A percentile compares a stretch with the other conserved stretches of the same genome.
phyloP scores from a whole-genome alignment of 2,329 filamentous ascomycete species.

The Zymoseptoria tritici region DNA sequence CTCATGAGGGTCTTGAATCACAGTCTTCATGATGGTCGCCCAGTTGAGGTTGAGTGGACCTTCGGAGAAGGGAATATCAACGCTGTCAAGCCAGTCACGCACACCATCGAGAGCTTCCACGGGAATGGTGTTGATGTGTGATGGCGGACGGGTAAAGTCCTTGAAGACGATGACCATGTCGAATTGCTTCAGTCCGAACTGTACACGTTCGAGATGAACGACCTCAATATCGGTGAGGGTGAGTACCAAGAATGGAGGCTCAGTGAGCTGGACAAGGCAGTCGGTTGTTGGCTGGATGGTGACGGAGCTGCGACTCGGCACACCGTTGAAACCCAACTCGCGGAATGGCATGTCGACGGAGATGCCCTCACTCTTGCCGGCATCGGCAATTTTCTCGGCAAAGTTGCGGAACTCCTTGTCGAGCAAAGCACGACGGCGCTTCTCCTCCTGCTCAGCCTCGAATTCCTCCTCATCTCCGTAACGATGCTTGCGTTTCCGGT shows the following conservation, averaged over 20 bases:
- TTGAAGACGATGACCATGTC: slow-evolving; percentile 98
- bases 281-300: slow-evolving; percentile 94
- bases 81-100: slow-evolving; percentile 94
- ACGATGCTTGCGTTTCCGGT: slow-evolving; percentile 92
- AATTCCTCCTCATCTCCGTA: slow-evolving; percentile 99
- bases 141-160: slow-evolving; percentile 82
- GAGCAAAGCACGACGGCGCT: slow-evolving; percentile 79
- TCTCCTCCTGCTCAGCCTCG: slow-evolving; percentile 94
- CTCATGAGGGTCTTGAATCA: slow-evolving; percentile 83
- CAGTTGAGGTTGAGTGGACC: slow-evolving; percentile 97
- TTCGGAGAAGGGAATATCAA: slow-evolving; percentile 89
- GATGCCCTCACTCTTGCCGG: slow-evolving; percentile 80
- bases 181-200: slow-evolving; percentile 97
- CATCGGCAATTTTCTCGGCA: slow-evolving; percentile 94
- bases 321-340: slow-evolving; percentile 93
- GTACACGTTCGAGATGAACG: slow-evolving; percentile 89
- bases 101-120: slow-evolving; percentile 91
- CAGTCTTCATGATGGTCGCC: slow-evolving; percentile 99
- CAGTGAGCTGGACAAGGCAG: slow-evolving; percentile 91
- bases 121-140: slow-evolving; percentile 96
- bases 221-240: slow-evolving; percentile 94
- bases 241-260: slow-evolving; percentile 92
- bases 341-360: slow-evolving; percentile 96
- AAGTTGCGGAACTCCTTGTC: slow-evolving; percentile 95
- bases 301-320: slow-evolving; percentile 91